Percentiles rank a stretch among this genome's conserved stretches.
phyloP scores from a whole-genome alignment of 2,329 filamentous ascomycete species.

The Penicillium thymicola region DNA sequence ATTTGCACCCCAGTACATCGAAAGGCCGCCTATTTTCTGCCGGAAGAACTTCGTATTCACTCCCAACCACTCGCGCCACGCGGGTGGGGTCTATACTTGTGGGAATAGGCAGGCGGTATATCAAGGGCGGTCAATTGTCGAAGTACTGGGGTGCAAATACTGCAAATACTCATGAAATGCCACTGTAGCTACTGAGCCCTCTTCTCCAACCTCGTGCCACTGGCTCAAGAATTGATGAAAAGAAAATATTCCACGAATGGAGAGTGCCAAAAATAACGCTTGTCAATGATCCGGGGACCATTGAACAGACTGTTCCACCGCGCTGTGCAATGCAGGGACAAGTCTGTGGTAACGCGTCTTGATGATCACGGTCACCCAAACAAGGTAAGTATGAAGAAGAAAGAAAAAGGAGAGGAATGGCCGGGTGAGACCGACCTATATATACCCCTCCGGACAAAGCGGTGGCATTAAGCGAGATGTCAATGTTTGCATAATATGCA shows the following conservation, averaged over 20 bases:
- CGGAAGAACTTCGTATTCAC: too few species aligned
- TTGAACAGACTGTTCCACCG: conserved; percentile 50
- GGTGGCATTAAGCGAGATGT: conserved; percentile 34
- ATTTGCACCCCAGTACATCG: too few species aligned
- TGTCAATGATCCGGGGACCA: conserved; percentile 45
- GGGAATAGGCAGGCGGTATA: too few species aligned
- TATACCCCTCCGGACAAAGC: conserved; percentile 21
- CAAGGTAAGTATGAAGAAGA: conserved; percentile 53
- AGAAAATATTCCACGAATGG: conserved; percentile 26
- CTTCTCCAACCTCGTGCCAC: conserved; percentile 35
- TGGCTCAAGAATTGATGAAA: conserved; percentile 36
- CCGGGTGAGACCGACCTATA: conserved; percentile 19
- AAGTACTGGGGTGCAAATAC: too few species aligned
- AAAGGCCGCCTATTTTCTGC: too few species aligned
- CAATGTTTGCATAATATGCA: not conserved
- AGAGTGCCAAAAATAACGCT: conserved; percentile 41
- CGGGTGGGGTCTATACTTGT: too few species aligned
- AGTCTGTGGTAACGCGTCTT: conserved; percentile 45
- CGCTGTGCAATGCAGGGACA: conserved; percentile 59
- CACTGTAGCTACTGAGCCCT: not conserved
- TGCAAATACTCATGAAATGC: too few species aligned
- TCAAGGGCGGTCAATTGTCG: too few species aligned
- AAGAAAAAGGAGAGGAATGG: conserved; percentile 36
- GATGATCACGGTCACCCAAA: conserved; percentile 48
- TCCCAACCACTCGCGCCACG: too few species aligned